Evolutionary conservation across 1,139 yeast genomes (phyloP).

Genomic region (Protomyces lactucae-debilis): DNA sequence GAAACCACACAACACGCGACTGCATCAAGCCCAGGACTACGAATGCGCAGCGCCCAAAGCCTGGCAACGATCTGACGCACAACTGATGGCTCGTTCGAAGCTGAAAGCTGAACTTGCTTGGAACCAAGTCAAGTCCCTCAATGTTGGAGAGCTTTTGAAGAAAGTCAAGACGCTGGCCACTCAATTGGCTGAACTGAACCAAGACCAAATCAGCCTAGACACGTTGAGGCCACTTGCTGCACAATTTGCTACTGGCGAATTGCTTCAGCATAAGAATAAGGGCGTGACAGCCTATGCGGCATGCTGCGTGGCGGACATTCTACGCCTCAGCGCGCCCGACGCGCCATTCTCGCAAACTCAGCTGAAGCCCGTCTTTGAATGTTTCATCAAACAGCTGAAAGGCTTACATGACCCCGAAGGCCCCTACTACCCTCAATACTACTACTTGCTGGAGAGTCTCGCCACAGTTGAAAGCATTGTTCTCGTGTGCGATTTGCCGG

Average conservation of each 20-base stretch:
- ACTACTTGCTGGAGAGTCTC: slow-evolving; percentile 60
- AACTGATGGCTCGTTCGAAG: background rate
- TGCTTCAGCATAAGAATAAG: slow-evolving; percentile 56
- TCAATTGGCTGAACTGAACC: background rate
- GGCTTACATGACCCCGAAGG: slow-evolving; percentile 55
- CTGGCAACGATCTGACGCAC: no score
- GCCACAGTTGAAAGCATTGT: slow-evolving; percentile 79
- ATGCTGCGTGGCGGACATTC: slow-evolving; percentile 69
- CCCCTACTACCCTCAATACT: slow-evolving; percentile 62
- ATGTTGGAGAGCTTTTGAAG: background rate
- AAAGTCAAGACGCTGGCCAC: background rate
- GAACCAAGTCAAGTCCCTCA: background rate
- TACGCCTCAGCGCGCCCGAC: slow-evolving; percentile 80
- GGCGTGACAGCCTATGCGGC: slow-evolving; percentile 71
- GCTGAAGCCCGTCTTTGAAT: slow-evolving; percentile 42
- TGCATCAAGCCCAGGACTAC: no score
- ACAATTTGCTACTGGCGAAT: slow-evolving; percentile 55
- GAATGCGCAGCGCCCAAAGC: no score
- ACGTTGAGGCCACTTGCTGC: slow-evolving; percentile 37
- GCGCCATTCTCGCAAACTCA: slow-evolving; percentile 75
- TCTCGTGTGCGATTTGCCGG: slow-evolving; percentile 68
- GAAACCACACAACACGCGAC: no score
- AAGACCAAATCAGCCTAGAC: background rate
- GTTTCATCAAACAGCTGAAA: slow-evolving; percentile 58
- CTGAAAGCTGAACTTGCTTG: background rate